phyloP scores from a whole-genome alignment of 352 stramenopile species.

The Phytopythium litorale region DNA sequence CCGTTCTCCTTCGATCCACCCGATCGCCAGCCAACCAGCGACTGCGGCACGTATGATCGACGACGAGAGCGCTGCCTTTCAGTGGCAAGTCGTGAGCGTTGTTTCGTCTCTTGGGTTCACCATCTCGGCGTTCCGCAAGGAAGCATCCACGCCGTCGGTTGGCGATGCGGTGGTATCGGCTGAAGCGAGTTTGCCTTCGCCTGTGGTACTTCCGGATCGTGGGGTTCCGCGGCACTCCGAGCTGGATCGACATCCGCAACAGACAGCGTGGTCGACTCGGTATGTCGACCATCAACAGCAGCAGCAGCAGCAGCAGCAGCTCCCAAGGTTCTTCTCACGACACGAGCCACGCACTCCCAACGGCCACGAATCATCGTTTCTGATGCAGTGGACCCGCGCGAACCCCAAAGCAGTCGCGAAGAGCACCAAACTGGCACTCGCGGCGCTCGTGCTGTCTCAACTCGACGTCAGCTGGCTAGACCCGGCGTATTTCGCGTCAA shows the following conservation, averaged over 20 bases:
- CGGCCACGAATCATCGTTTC: not conserved
- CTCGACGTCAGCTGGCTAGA: slow-evolving; percentile 7
- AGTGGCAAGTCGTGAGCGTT: slow-evolving; percentile 27
- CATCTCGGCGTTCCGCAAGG: slow-evolving; percentile 14
- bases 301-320: not conserved
- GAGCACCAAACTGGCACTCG: slow-evolving; percentile 5
- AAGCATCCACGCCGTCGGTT: slow-evolving; percentile 1
- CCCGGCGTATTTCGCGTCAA: not conserved
- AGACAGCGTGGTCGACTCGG: not conserved
- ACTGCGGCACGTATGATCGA: not conserved
- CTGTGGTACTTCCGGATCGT: not conserved
- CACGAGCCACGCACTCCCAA: not conserved
- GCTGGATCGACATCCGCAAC: not conserved
- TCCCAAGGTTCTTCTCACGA: not conserved
- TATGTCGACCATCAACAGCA: not conserved
- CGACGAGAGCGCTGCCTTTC: not conserved
- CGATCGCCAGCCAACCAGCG: not conserved
- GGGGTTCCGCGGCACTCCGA: not conserved
- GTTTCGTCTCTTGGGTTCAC: slow-evolving; percentile 19
- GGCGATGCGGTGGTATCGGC: not conserved
- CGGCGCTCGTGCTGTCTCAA: slow-evolving; percentile 4
- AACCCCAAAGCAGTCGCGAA: not conserved
- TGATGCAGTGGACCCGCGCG: not conserved
- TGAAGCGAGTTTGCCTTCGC: not conserved
- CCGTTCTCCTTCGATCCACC: not conserved